Conservation (phyloP, 176 grass and related monocot species). For the Aegilops speltoides region DNA sequence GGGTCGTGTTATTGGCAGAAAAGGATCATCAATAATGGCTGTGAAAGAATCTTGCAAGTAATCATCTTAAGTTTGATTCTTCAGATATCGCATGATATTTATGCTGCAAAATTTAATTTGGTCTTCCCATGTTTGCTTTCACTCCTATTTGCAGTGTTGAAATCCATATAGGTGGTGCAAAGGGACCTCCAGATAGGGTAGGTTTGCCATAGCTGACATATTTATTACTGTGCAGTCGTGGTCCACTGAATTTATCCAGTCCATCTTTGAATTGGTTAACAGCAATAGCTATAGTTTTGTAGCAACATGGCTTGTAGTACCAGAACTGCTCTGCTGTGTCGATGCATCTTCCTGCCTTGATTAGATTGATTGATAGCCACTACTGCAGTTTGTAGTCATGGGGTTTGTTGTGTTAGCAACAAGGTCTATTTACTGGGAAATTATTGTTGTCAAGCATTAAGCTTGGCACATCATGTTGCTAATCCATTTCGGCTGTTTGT, state of each 20-base stretch:
- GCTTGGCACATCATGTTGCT: not conserved
- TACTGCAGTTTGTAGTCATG: not conserved
- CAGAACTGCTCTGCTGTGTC: not conserved
- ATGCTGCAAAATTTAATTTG: constrained; percentile 3
- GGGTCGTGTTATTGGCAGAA: constrained; percentile 94
- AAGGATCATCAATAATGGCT: constrained; percentile 68
- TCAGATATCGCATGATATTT: constrained; percentile 10
- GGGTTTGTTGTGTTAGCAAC: not conserved
- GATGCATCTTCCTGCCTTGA: constrained; percentile 18
- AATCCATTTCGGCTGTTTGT: constrained; percentile 4
- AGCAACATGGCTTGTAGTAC: not conserved
- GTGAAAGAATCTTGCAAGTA: constrained; percentile 98
- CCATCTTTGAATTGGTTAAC: constrained; percentile 26
- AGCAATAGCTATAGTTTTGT: not conserved
- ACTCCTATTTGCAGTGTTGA: constrained; percentile 60
- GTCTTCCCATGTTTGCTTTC: constrained; percentile 23
- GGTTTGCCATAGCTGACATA: not conserved
- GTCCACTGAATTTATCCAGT: not conserved
- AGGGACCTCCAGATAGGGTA: constrained; percentile 93
- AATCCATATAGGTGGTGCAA: constrained; percentile 82
- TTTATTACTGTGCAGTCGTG: not conserved
- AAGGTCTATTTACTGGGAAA: not conserved
- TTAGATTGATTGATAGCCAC: not conserved
- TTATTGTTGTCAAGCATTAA: not conserved
- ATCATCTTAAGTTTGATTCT: constrained; percentile 29